These are phyloP conservation scores for Cyberlindnera americana DNA, from an alignment of 805 yeast genomes.

Conservation along the genomic window DNA sequence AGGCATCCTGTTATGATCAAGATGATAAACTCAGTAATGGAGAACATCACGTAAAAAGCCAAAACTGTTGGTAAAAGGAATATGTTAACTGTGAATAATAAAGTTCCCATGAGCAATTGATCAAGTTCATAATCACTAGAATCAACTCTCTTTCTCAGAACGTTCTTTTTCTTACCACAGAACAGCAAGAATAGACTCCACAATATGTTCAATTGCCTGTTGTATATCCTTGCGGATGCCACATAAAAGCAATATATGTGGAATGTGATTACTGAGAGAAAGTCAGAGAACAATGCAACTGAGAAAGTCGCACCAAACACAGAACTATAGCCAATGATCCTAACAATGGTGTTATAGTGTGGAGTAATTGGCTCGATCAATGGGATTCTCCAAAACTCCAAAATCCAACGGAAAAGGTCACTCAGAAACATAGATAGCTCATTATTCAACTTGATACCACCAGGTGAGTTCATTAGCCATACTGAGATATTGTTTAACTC, in stretches of 20 bases:
- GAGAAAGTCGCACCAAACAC: conserved; percentile 66
- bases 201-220: conserved; percentile 66
- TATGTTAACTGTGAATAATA: conserved; percentile 73
- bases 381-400: conserved; percentile 54
- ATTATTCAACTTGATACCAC: conserved; percentile 86
- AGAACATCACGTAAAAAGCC: conserved; percentile 79
- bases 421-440: conserved; percentile 85
- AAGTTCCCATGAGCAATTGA: conserved; percentile 83
- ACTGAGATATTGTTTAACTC: conserved; percentile 47
- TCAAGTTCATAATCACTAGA: conserved; percentile 80
- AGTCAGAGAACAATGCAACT: conserved; percentile 63
- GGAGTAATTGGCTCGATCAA: conserved; percentile 29
- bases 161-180: conserved; percentile 84
- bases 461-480: conserved; percentile 88
- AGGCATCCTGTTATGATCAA: conserved; percentile 46
- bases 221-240: conserved; percentile 74
- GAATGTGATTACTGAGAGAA: conserved; percentile 55
- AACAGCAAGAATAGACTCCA: conserved; percentile 78
- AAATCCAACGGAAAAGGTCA: conserved; percentile 81
- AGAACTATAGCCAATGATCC: conserved; percentile 37
- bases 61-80: conserved; percentile 83
- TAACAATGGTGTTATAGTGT: conserved; percentile 29
- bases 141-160: conserved; percentile 81
- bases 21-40: conserved; percentile 50
- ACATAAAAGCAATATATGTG: conserved; percentile 77